A percentile compares a stretch with the other conserved stretches of the same genome.
These are phyloP conservation scores for Yamadazyma friedrichii DNA, from an alignment of 1,139 yeast genomes.

Conservation along the genomic window DNA sequence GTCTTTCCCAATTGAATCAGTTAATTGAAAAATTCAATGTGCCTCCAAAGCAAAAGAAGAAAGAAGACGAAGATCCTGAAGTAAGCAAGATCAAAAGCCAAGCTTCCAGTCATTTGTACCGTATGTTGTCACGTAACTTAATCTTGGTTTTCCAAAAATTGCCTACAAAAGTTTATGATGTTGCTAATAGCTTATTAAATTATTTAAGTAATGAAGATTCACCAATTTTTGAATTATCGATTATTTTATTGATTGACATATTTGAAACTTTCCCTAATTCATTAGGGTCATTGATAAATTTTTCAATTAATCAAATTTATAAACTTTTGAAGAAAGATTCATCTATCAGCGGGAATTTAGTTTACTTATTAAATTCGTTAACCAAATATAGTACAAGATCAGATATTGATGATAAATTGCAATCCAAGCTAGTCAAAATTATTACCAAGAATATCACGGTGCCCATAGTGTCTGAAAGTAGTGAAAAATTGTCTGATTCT, in stretches of 20 bases:
- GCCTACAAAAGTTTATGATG: conserved; percentile 40
- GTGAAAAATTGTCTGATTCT: conserved; percentile 11
- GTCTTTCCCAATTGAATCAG: conserved; percentile 16
- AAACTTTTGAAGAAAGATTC: conserved; percentile 41
- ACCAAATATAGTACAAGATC: conserved; percentile 37
- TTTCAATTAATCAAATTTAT: conserved; percentile 36
- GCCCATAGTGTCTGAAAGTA: conserved; percentile 18
- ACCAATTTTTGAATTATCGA: conserved; percentile 25
- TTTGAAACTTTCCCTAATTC: conserved; percentile 40
- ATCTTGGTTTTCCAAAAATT: conserved; percentile 28
- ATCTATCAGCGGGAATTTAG: conserved; percentile 24
- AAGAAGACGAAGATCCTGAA: conserved; percentile 11
- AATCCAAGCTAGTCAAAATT: conserved; percentile 35
- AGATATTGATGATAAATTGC: conserved; percentile 44
- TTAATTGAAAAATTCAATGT: conserved; percentile 20
- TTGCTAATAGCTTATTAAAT: conserved; percentile 36
- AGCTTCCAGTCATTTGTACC: conserved; percentile 25
- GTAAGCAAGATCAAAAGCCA: conserved; percentile 3
- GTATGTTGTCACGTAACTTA: conserved; percentile 31
- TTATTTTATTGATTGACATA: conserved; percentile 36
- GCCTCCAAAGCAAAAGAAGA: conserved; percentile 14
- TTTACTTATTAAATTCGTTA: conserved; percentile 33
- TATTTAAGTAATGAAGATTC: conserved; percentile 22
- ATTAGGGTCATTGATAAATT: conserved; percentile 36
- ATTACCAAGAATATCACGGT: conserved; percentile 26